These are phyloP conservation scores for Penicillium manginii DNA, from an alignment of 495 filamentous ascomycete genomes.

Conservation along the genomic window DNA sequence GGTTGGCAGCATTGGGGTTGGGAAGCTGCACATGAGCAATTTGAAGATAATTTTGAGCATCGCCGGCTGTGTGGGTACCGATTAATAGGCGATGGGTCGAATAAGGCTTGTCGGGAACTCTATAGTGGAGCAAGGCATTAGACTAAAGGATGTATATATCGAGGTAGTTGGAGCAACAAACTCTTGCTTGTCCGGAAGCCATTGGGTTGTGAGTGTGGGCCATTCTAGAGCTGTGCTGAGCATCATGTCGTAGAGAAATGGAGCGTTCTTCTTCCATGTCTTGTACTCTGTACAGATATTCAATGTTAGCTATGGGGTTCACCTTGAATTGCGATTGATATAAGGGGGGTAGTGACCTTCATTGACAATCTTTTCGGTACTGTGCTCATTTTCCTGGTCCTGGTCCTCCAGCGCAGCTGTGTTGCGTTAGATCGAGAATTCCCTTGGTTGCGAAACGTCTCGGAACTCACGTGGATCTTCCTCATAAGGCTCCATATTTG, in stretches of 20 bases:
- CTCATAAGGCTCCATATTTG: constrained; percentile 47
- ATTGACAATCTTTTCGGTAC: constrained; percentile 86
- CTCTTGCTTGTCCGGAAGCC: constrained; percentile 95
- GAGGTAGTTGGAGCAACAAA: constrained; percentile 37
- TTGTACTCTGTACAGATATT: constrained; percentile 84
- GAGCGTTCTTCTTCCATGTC: constrained; percentile 99
- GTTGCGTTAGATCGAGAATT: constrained; percentile 26
- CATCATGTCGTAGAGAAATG: constrained; percentile 97
- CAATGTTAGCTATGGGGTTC: background rate
- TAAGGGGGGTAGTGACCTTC: constrained; percentile 62
- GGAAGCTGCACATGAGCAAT: constrained; percentile 92
- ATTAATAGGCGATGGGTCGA: constrained; percentile 89
- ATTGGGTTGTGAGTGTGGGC: constrained; percentile 97
- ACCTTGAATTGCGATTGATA: background rate
- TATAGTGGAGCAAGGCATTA: constrained; percentile 31
- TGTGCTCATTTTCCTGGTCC: constrained; percentile 72
- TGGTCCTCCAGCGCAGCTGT: constrained; percentile 49
- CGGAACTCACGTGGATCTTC: constrained; percentile 34
- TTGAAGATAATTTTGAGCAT: constrained; percentile 89
- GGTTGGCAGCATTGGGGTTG: constrained; percentile 71
- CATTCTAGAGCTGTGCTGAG: constrained; percentile 93
- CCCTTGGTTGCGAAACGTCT: background rate
- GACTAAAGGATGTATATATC: background rate
- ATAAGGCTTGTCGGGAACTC: constrained; percentile 80
- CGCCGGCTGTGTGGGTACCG: constrained; percentile 91